Evolutionary conservation across 345 rosid species (phyloP).

Genomic region (Reutealis trisperma): DNA sequence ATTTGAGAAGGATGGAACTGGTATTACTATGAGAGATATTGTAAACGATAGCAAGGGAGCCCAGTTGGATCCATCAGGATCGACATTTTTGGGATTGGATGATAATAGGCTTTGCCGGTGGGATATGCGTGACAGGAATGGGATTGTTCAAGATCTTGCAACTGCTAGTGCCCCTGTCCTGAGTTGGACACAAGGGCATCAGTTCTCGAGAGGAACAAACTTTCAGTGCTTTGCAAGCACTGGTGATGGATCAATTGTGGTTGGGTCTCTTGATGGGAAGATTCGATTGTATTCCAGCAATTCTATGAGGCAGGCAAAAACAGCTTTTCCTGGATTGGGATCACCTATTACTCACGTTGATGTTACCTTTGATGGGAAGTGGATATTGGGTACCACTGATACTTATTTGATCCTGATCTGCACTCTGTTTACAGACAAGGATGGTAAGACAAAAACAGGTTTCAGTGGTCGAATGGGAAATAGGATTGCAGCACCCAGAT

Average conservation of each 20-base stretch:
- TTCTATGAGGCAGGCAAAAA: constrained; percentile 96
- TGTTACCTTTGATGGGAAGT: constrained; percentile 95
- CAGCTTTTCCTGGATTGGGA: constrained; percentile 98
- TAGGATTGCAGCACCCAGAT: constrained; percentile 91
- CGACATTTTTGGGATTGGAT: constrained; percentile 92
- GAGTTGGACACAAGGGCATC: constrained; percentile 90
- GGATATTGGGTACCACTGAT: constrained; percentile 97
- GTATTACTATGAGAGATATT: constrained; percentile 92
- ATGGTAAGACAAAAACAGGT: constrained; percentile 88
- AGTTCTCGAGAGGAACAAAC: constrained; percentile 97
- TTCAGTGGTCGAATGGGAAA: constrained; percentile 98
- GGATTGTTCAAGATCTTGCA: constrained; percentile 90
- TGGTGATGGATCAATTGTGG: constrained; percentile 97
- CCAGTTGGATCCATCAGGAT: constrained; percentile 93
- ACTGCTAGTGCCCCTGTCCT: constrained; percentile 63
- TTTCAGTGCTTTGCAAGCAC: constrained; percentile 98
- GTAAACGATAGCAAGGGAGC: constrained; percentile 89
- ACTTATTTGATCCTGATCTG: constrained; percentile 89
- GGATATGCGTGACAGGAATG: constrained; percentile 97
- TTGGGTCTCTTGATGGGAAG: constrained; percentile 97
- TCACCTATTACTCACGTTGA: constrained; percentile 95
- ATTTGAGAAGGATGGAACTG: constrained; percentile 95
- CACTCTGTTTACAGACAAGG: constrained; percentile 80
- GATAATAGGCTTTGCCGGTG: constrained; percentile 96
- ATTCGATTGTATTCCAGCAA: constrained; percentile 81